Evolutionary conservation across 495 filamentous ascomycete genomes (phyloP).

Genomic region (Schizothecium vesticola): DNA sequence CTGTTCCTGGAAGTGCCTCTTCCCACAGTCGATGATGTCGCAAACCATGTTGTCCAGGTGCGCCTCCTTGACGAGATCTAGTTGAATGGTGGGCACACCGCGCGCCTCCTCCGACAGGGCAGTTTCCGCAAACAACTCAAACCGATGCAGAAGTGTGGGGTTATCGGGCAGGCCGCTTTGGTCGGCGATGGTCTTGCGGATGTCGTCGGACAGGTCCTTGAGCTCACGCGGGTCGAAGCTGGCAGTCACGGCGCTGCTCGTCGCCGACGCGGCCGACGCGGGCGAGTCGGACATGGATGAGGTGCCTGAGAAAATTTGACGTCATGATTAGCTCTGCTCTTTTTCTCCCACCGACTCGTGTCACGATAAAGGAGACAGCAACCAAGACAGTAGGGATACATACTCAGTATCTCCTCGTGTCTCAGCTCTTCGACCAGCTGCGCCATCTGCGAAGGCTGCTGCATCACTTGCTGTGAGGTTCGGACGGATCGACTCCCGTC

Average conservation of each 20-base stretch:
- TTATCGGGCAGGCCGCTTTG: neutral
- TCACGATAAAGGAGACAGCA: neutral
- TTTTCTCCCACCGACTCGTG: neutral
- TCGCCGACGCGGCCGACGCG: neutral
- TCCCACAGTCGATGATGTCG: conserved; percentile 20
- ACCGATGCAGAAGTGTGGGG: conserved; percentile 15
- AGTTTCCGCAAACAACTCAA: conserved; percentile 33
- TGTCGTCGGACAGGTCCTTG: neutral
- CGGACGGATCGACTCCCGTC: conserved; percentile 7
- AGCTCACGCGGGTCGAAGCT: neutral
- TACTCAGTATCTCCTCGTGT: neutral
- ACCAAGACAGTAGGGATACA: neutral
- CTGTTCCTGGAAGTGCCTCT: neutral
- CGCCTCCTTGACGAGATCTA: conserved; percentile 33
- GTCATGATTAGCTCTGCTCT: neutral
- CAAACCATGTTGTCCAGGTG: conserved; percentile 40
- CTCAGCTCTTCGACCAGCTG: neutral
- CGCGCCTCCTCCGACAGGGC: conserved; percentile 30
- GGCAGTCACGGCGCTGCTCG: conserved; percentile 4
- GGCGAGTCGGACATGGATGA: conserved; percentile 1
- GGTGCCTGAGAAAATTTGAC: neutral
- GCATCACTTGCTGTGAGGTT: neutral
- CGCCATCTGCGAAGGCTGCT: neutral
- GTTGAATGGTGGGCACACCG: conserved; percentile 15
- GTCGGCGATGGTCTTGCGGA: neutral